Base-by-base conservation (phyloP, 306 rosid species). In the Vigna nakashimae region DNA sequence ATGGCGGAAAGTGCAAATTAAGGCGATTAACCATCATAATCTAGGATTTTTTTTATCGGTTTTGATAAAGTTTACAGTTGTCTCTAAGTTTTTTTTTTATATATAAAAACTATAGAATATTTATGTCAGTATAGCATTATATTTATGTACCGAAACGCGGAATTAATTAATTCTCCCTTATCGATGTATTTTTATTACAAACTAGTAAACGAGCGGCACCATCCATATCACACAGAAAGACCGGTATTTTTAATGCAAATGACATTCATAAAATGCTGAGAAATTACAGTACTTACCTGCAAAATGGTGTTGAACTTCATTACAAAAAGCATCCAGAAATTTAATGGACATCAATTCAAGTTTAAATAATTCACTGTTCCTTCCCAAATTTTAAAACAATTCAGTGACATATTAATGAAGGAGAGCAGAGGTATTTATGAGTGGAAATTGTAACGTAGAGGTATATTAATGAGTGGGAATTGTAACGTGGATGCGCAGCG, bases 391-490 rank as follows among this genome's bases (percentile, higher is more conserved):
- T 51, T 53, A 8, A 59, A 67, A 70, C 36, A 60, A 34, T 28
- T 74, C 52, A 45, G 69, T 43, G 81, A 73, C 62, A 74, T 74
- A 79, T 79, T 64, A 74, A 70, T 78, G 76, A 78, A 65, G 4
- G 52, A 62, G 48, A 58, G 62, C 73, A 83, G 81, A 74, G 43
- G 67, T 74, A 83, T 79, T 83, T 32, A 83, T 74, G 75, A 79
- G 62, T 52, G 58, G 36, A 65, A 69, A 67, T 51, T 50, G 36
- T 32, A 32, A 32, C 36, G 36, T 32, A 32, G 36, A 32, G 42
- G 67, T 74, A 83, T 79, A 83, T 79, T 83, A 43, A 83, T 74
- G 75, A 79, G 62, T 52, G 58, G 36, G 59, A 69, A 78, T 50
- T 38, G 26, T 49, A 65, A 77, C 18, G 73, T 38, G 59, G 74